Evolutionary conservation across 176 grass and related monocot species (phyloP).

Genomic region (Avena sativa): DNA sequence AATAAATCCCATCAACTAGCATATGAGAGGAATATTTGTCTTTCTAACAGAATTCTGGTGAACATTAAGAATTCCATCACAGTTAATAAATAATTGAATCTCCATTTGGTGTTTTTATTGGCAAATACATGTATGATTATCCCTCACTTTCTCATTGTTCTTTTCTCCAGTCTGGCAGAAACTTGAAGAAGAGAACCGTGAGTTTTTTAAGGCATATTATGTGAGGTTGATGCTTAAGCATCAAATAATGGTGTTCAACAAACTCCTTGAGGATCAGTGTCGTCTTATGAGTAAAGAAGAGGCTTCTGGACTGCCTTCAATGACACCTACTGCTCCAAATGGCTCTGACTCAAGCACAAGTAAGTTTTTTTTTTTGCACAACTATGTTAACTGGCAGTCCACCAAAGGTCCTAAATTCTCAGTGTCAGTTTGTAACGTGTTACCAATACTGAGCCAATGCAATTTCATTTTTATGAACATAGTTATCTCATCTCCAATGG

Average conservation of each 20-base stretch:
- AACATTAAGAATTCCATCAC: background rate
- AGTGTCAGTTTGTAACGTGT: background rate
- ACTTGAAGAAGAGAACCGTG: constrained; percentile 95
- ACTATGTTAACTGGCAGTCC: constrained; percentile 17
- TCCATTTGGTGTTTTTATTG: constrained; percentile 15
- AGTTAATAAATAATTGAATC: constrained; percentile 15
- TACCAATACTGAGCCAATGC: background rate
- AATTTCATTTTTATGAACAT: constrained; percentile 11
- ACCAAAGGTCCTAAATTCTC: background rate
- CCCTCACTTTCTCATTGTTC: constrained; percentile 17
- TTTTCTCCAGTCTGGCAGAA: constrained; percentile 93
- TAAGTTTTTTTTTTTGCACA: constrained; percentile 47
- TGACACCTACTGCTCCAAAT: constrained; percentile 64
- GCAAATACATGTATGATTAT: constrained; percentile 1
- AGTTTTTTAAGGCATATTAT: constrained; percentile 98
- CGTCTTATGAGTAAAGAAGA: constrained; percentile 82
- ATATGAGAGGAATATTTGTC: constrained; percentile 25
- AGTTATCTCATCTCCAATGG: constrained; percentile 18
- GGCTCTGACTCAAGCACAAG: constrained; percentile 71
- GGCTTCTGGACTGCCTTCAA: constrained; percentile 52
- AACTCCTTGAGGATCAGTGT: constrained; percentile 77
- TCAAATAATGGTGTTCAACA: constrained; percentile 89
- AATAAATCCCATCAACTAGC: background rate
- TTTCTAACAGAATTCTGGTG: constrained; percentile 23
- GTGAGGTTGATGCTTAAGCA: constrained; percentile 94